These are phyloP conservation scores for Saccharomycopsis sp. DNA, from an alignment of 805 yeast species.

Conservation along the genomic window DNA sequence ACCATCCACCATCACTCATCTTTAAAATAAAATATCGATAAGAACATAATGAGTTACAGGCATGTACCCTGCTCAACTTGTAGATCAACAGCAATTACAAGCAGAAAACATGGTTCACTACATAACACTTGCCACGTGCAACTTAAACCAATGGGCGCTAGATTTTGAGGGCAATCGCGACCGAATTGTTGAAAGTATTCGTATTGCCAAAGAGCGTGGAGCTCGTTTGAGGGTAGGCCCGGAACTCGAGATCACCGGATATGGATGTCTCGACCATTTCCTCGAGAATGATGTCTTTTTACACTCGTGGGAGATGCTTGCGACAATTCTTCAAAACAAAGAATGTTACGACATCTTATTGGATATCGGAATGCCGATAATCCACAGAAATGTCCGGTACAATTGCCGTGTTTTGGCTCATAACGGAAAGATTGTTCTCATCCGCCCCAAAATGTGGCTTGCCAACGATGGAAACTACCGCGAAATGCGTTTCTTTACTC, in stretches of 20 bases:
- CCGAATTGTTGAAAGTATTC: slow-evolving; percentile 76
- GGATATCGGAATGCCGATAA: slow-evolving; percentile 92
- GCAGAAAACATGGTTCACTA: slow-evolving; percentile 63
- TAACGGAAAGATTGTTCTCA: slow-evolving; percentile 72
- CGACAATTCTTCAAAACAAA: slow-evolving; percentile 59
- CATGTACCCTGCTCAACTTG: too few species aligned
- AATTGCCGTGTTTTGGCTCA: slow-evolving; percentile 84
- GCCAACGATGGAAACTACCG: slow-evolving; percentile 98
- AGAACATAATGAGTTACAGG: too few species aligned
- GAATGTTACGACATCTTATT: slow-evolving; percentile 70
- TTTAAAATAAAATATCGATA: too few species aligned
- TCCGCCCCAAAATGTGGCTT: slow-evolving; percentile 86
- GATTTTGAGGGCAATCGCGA: slow-evolving; percentile 97
- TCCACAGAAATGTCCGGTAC: slow-evolving; percentile 82
- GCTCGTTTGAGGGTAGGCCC: slow-evolving; percentile 93
- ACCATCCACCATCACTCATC: too few species aligned
- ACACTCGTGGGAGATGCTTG: slow-evolving; percentile 94
- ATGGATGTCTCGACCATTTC: slow-evolving; percentile 92
- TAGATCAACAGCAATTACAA: too few species aligned
- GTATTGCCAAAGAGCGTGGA: slow-evolving; percentile 63
- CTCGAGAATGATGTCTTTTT: slow-evolving; percentile 80
- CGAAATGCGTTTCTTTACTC: slow-evolving; percentile 95
- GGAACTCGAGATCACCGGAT: slow-evolving; percentile 90
- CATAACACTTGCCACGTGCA: slow-evolving; percentile 88
- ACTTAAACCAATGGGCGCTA: slow-evolving; percentile 96